Base-by-base conservation (phyloP, 768 basidiomycete genomes). In the Thelephora aurantiotincta region DNA sequence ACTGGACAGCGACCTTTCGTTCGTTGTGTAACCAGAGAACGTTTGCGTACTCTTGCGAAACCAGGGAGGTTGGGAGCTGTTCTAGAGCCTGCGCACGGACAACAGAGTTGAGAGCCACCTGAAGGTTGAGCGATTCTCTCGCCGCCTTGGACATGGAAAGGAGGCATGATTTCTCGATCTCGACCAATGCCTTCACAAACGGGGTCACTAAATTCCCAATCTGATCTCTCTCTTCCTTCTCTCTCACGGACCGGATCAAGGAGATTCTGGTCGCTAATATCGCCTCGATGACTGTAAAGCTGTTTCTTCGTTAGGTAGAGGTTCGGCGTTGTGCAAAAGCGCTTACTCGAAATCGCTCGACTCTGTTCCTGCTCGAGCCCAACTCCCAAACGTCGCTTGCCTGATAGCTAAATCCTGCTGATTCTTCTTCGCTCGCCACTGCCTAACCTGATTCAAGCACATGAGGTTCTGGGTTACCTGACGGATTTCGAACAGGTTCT, bases 21-120 rank as follows among this genome's bases (percentile, higher is more conserved):
- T 99, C 94, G 38, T 77, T 78, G 50, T 88, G 82, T 9, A 75
- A 63, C 90, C 94, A 98, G 6, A 98, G 70, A 14, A 97, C 91
- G 50, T 81, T 77, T 13, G 94, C 83, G 54, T 89, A 90, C 58
- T 96, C 93, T 55, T 81, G 72, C 0, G 79, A 75, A 19, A 85
- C 76, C 23, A 73, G 68, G n/a, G 66, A 65, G 3, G 75, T 68
- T 0, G 71, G 58, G 1, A 48, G 52, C 1, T 51, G 57, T 50
- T 77, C 77, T 4, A 92, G 63, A 34, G 65, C 68, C 57, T 85
- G 82, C 0, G 90, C 88, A 22, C 77, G 74, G 26, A 87, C 69
- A 34, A 93, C 69, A 4, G 92, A 80, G 57, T 94, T 98, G 22
- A 96, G 63, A 0, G 94, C 88, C 33, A 91, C 74, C 57, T 96